A percentile compares a stretch with the other conserved stretches of the same genome.
phyloP scores from a whole-genome alignment of 2,329 filamentous ascomycete species.

The Paramyrothecium sp. region DNA sequence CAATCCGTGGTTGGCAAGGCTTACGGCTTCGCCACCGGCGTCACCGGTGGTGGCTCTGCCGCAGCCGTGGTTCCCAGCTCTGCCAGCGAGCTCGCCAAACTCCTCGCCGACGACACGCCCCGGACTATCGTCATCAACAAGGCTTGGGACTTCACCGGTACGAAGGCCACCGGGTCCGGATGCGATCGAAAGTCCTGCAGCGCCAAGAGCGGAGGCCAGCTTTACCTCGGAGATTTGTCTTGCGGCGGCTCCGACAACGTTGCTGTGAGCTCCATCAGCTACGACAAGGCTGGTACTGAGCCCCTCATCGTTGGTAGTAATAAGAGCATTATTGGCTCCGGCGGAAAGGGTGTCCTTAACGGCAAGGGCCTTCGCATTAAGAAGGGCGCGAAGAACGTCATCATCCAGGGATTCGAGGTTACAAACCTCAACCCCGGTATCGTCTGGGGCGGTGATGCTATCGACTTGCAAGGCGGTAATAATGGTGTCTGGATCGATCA shows the following conservation, averaged over 20 bases:
- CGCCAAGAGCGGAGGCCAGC: conserved; percentile 21
- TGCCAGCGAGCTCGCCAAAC: conserved; percentile 39
- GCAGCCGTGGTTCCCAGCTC: conserved; percentile 39
- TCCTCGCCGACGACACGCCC: conserved; percentile 21
- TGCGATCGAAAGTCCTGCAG: conserved; percentile 27
- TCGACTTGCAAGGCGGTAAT: conserved; percentile 32
- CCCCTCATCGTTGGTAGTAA: conserved; percentile 22
- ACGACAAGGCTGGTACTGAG: conserved; percentile 20
- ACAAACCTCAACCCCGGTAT: conserved; percentile 39
- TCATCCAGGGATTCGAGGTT: conserved; percentile 48
- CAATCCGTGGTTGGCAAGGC: conserved; percentile 24
- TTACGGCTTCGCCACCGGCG: conserved; percentile 31
- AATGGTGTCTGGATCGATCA: conserved; percentile 30
- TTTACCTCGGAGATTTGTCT: conserved; percentile 24
- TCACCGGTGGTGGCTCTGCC: conserved; percentile 51
- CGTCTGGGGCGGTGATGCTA: conserved; percentile 29
- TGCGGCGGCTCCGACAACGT: conserved; percentile 20
- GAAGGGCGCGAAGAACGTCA: conserved; percentile 43
- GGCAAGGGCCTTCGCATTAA: conserved; percentile 44
- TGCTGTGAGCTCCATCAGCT: conserved; percentile 21
- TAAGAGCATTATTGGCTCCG: conserved; percentile 23
- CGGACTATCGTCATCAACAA: conserved; percentile 21
- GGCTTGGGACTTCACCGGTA: conserved; percentile 23
- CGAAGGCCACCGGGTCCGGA: conserved; percentile 16
- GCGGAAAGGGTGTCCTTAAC: conserved; percentile 21